A percentile compares a stretch with the other conserved stretches of the same genome.
phyloP scores from a whole-genome alignment of 768 basidiomycete genomes.

The Tricholoma saponaceum region DNA sequence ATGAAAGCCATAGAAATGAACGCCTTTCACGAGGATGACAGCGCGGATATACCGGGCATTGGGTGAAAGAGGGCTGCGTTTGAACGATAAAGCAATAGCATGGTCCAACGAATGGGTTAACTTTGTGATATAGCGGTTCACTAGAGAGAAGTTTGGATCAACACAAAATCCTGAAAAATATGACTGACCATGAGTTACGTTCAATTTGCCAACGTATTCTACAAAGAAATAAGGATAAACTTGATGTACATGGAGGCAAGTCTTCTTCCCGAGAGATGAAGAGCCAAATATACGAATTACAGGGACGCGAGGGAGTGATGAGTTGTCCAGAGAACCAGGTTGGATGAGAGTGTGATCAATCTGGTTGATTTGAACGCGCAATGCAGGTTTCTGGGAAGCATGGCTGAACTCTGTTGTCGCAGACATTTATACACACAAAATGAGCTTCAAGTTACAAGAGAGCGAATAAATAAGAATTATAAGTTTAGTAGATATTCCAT shows the following conservation, averaged over 20 bases:
- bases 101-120: conserved; percentile 77
- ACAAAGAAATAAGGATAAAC: conserved; percentile 93
- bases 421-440: neutral
- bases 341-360: conserved; percentile 62
- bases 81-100: conserved; percentile 79
- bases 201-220: conserved; percentile 69
- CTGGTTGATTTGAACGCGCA: conserved; percentile 45
- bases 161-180: neutral
- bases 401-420: neutral
- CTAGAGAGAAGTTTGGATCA: conserved; percentile 34
- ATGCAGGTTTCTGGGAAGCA: conserved; percentile 18
- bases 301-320: conserved; percentile 62
- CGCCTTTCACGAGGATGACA: conserved; percentile 86
- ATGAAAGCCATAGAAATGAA: conserved; percentile 95
- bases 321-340: conserved; percentile 63
- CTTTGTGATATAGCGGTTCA: conserved; percentile 65
- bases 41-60: conserved; percentile 66
- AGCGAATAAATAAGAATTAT: neutral
- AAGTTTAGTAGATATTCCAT: neutral
- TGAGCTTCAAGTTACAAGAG: neutral
- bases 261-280: conserved; percentile 70
- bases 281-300: conserved; percentile 84
- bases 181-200: conserved; percentile 54
- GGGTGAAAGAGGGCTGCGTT: conserved; percentile 59
- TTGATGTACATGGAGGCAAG: conserved; percentile 90